Percentiles rank a stretch among this genome's conserved stretches.
These are phyloP conservation scores for Bassia scoparia DNA, from an alignment of 148 eudicot genomes.

Conservation along the genomic window DNA sequence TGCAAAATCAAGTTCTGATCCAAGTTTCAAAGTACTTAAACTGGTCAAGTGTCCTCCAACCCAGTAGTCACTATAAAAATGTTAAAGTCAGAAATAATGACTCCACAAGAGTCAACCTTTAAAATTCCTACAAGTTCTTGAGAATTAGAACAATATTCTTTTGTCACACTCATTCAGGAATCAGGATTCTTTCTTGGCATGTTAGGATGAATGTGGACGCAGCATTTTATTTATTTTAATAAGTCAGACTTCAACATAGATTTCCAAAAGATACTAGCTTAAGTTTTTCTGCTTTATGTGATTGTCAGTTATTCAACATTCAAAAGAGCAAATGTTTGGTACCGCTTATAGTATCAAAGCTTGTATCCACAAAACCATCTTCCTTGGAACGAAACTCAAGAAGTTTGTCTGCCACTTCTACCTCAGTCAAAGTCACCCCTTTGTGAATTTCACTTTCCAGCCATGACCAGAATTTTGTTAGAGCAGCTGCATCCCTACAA, in stretches of 20 bases:
- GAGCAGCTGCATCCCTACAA: slow-evolving; percentile 92
- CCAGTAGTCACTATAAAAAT: background rate
- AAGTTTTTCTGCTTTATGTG: background rate
- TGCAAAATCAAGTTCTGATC: background rate
- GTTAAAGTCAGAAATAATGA: background rate
- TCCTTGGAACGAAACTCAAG: slow-evolving; percentile 78
- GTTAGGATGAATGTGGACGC: background rate
- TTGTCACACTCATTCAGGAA: background rate
- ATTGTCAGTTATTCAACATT: too few species aligned
- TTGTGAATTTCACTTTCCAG: slow-evolving; percentile 69
- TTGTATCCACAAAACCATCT: slow-evolving; percentile 86
- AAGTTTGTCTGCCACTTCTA: slow-evolving; percentile 81
- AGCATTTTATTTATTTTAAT: background rate
- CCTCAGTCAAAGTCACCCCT: slow-evolving; percentile 62
- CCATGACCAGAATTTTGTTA: slow-evolving; percentile 92
- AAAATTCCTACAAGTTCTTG: background rate
- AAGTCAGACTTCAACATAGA: background rate
- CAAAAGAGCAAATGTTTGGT: slow-evolving; percentile 17
- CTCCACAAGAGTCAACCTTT: background rate
- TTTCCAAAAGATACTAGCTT: background rate
- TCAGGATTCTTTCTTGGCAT: slow-evolving; percentile 7
- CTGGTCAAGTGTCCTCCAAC: background rate
- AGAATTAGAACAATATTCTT: background rate
- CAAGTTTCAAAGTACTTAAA: background rate
- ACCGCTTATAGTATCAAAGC: slow-evolving; percentile 98